Conservation (phyloP, 2,329 filamentous ascomycete genomes). For the Monosporascus cannonballus region DNA sequence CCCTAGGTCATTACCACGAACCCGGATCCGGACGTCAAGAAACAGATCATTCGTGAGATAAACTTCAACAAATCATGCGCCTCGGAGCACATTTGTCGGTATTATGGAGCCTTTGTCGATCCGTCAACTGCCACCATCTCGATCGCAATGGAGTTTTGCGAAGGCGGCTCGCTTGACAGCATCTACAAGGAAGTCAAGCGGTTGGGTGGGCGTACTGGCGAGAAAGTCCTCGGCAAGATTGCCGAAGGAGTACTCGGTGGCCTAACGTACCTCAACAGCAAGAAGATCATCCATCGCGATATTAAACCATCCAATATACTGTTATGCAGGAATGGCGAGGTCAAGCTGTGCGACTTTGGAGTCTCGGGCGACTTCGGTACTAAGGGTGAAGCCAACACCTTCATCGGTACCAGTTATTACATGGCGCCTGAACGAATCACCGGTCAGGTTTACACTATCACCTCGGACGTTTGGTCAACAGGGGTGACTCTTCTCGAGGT, state of each 20-base stretch:
- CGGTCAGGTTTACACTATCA: constrained; percentile 96
- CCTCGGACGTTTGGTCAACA: constrained; percentile 95
- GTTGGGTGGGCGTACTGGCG: constrained; percentile 86
- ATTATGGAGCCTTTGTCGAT: constrained; percentile 96
- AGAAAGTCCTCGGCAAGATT: constrained; percentile 95
- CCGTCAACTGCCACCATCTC: constrained; percentile 94
- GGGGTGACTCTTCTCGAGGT: constrained; percentile 97
- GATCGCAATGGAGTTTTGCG: constrained; percentile 98
- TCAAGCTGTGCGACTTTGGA: constrained; percentile 97
- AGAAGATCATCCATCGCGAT: constrained; percentile 97
- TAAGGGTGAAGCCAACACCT: constrained; percentile 97
- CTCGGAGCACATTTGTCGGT: constrained; percentile 92
- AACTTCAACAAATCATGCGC: constrained; percentile 98
- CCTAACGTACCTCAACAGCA: constrained; percentile 87
- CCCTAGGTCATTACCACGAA: constrained; percentile 94
- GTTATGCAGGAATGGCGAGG: constrained; percentile 82
- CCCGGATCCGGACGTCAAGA: constrained; percentile 95
- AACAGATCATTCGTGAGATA: constrained; percentile 92
- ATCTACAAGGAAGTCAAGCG: constrained; percentile 98
- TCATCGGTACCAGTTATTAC: constrained; percentile 98
- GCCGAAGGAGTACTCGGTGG: constrained; percentile 92
- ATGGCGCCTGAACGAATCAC: constrained; percentile 99
- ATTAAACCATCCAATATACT: constrained; percentile 99
- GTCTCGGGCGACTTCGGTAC: constrained; percentile 97
- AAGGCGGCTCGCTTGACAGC: constrained; percentile 90